Evolutionary conservation across 108 stramenopile species (phyloP).

Genomic region (Conticribra weissflogii): DNA sequence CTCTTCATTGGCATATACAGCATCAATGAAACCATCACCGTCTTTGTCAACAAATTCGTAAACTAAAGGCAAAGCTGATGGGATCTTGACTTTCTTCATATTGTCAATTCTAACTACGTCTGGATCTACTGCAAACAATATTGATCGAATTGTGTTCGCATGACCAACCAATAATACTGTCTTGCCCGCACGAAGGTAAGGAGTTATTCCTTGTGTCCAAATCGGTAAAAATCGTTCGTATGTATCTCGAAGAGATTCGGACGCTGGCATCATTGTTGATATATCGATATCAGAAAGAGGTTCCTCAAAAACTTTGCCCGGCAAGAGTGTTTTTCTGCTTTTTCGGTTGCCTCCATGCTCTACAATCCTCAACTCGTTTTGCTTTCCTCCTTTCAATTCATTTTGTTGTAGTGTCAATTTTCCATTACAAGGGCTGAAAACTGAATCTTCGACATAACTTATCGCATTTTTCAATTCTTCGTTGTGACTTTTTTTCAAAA

Average conservation of each 20-base stretch:
- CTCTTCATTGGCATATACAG: slow-evolving; percentile 1
- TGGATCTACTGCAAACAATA: slow-evolving; percentile 29
- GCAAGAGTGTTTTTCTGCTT: not conserved
- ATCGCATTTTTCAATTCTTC: no score
- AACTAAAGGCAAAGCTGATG: slow-evolving; percentile 25
- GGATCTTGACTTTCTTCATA: slow-evolving; percentile 31
- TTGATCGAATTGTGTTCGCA: slow-evolving; percentile 38
- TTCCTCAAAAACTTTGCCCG: not conserved
- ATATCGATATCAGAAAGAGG: not conserved
- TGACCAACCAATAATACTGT: slow-evolving; percentile 34
- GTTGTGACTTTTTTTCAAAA: slow-evolving; percentile 18
- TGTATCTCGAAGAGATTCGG: slow-evolving; percentile 31
- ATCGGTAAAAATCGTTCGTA: slow-evolving; percentile 37
- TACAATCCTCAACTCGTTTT: slow-evolving; percentile 11
- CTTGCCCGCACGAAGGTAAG: slow-evolving; percentile 21
- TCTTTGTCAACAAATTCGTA: slow-evolving; percentile 34
- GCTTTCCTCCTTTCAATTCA: not conserved
- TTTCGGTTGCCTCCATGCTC: slow-evolving; percentile 23
- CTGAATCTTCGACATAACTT: not conserved
- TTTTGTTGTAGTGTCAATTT: not conserved
- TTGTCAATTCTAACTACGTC: slow-evolving; percentile 33
- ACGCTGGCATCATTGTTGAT: slow-evolving; percentile 26
- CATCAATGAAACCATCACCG: not conserved
- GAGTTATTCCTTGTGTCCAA: slow-evolving; percentile 38
- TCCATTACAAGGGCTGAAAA: not conserved